A percentile compares a stretch with the other conserved stretches of the same genome.
Evolutionary conservation across 1,284 basidiomycete genomes (phyloP).

Genomic region (Meira nashicola): DNA sequence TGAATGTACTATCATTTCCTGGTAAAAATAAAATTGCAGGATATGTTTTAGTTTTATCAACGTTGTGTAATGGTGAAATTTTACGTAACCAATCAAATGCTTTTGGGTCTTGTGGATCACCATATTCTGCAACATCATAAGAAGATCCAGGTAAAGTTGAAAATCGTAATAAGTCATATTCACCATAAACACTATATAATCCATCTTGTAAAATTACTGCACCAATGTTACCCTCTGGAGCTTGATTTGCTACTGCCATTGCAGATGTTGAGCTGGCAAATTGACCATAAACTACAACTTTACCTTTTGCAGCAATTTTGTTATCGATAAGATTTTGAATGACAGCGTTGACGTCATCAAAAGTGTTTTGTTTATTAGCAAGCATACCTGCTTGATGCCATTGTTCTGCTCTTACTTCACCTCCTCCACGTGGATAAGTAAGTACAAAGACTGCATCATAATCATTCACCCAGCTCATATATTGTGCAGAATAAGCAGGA

Average conservation of each 20-base stretch:
- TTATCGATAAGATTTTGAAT: conserved; percentile 66
- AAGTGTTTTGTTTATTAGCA: conserved; percentile 61
- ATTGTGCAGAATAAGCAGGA: conserved; percentile 68
- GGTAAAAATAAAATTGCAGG: too few species aligned
- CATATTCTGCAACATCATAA: too few species aligned
- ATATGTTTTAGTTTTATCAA: too few species aligned
- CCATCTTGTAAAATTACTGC: conserved; percentile 49
- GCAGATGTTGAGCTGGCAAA: conserved; percentile 64
- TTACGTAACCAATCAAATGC: too few species aligned
- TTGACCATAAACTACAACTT: conserved; percentile 67
- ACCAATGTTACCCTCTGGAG: conserved; percentile 68
- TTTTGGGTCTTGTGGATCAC: too few species aligned
- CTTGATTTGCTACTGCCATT: conserved; percentile 72
- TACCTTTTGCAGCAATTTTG: conserved; percentile 67
- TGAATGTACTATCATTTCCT: too few species aligned
- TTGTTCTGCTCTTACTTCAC: conserved; percentile 64
- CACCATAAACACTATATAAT: conserved; percentile 58
- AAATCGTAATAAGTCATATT: too few species aligned
- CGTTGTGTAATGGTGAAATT: too few species aligned
- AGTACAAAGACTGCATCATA: conserved; percentile 72
- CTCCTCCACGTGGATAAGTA: conserved; percentile 61
- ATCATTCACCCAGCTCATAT: conserved; percentile 70
- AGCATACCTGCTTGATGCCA: conserved; percentile 49
- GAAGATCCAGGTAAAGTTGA: too few species aligned
- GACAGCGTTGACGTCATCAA: conserved; percentile 64